Conservation (phyloP, 2,329 filamentous ascomycete species). For the Colletotrichum sp. region DNA sequence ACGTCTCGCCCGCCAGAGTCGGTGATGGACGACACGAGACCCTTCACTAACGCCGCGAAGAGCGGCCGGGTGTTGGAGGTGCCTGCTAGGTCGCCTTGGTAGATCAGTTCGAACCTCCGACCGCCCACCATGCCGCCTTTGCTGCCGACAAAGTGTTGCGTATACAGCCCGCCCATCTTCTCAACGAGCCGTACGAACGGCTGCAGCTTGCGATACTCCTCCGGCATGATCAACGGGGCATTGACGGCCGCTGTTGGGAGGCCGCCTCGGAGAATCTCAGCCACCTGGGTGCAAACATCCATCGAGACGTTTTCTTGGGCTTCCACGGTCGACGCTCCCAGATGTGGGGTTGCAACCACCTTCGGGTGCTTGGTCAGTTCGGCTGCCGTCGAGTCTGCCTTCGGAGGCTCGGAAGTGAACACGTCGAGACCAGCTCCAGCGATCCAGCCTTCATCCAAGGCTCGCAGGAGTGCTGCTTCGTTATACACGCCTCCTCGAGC, state of each 20-base stretch:
- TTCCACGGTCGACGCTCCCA: constrained; percentile 81
- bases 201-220: constrained; percentile 79
- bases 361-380: constrained; percentile 71
- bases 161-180: constrained; percentile 80
- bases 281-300: constrained; percentile 82
- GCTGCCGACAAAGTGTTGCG: constrained; percentile 69
- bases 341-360: constrained; percentile 79
- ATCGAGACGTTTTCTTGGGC: constrained; percentile 85
- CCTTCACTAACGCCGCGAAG: constrained; percentile 80
- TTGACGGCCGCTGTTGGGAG: constrained; percentile 81
- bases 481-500: constrained; percentile 83
- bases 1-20: constrained; percentile 71
- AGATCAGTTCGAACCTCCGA: constrained; percentile 76
- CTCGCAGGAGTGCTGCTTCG: constrained; percentile 73
- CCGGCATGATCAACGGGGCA: constrained; percentile 79
- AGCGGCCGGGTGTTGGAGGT: constrained; percentile 79
- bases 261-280: constrained; percentile 74
- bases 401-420: constrained; percentile 76
- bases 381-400: constrained; percentile 58
- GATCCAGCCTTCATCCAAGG: constrained; percentile 73
- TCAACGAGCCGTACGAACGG: constrained; percentile 80
- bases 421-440: constrained; percentile 82
- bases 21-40: constrained; percentile 72
- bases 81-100: constrained; percentile 75
- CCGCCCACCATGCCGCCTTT: constrained; percentile 57